Percentiles rank a stretch among this genome's conserved stretches.
These are phyloP conservation scores for Hysterium pulicare DNA, from an alignment of 2,329 filamentous ascomycete species.

Conservation along the genomic window DNA sequence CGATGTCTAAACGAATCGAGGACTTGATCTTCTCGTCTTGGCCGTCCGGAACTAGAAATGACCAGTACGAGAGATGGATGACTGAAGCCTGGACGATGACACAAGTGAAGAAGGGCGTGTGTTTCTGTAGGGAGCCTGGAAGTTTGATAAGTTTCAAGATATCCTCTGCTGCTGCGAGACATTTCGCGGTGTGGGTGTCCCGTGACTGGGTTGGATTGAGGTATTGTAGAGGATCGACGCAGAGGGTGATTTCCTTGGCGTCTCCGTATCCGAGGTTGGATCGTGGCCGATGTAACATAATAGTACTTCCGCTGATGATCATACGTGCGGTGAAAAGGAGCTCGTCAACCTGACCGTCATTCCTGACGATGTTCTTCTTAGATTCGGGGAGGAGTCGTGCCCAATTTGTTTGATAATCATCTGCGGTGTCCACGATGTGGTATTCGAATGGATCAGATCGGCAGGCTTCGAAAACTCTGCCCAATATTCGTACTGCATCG, in stretches of 20 bases:
- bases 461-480: conserved; percentile 62
- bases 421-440: conserved; percentile 52
- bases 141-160: conserved; percentile 74
- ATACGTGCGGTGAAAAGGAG: conserved; percentile 91
- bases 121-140: conserved; percentile 66
- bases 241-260: conserved; percentile 53
- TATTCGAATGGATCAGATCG: conserved; percentile 38
- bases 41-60: conserved; percentile 46
- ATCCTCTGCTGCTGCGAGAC: conserved; percentile 72
- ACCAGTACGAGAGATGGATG: conserved; percentile 65
- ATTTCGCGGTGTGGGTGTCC: conserved; percentile 73
- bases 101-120: conserved; percentile 52
- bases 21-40: conserved; percentile 68
- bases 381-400: conserved; percentile 70
- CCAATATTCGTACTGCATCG: conserved; percentile 74
- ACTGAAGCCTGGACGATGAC: conserved; percentile 40
- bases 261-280: conserved; percentile 36
- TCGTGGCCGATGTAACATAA: conserved; percentile 44
- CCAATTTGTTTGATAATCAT: conserved; percentile 69
- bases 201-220: conserved; percentile 50
- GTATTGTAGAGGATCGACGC: conserved; percentile 56
- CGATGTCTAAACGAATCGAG: conserved; percentile 74
- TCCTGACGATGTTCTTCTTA: conserved; percentile 67
- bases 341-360: conserved; percentile 70
- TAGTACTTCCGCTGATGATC: conserved; percentile 55